phyloP scores from a whole-genome alignment of 2,329 filamentous ascomycete species.

The Coniochaeta ligniaria region DNA sequence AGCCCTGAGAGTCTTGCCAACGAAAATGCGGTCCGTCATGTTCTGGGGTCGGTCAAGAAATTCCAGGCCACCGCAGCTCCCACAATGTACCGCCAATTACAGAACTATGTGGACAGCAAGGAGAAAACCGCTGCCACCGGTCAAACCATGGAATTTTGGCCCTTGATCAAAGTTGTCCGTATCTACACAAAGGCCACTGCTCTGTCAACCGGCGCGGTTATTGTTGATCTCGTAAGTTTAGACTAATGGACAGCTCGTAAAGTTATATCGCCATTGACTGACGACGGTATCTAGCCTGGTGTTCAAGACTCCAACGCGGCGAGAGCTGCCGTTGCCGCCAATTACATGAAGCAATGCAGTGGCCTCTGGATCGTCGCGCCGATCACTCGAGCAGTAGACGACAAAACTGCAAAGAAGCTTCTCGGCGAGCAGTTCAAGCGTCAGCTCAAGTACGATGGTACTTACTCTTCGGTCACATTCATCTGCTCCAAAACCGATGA shows the following conservation, averaged over 20 bases:
- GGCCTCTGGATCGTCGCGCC: constrained; percentile 56
- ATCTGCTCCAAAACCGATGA: constrained; percentile 59
- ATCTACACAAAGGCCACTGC: constrained; percentile 28
- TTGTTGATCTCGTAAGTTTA: constrained; percentile 37
- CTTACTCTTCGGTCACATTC: constrained; percentile 46
- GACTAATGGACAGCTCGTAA: background rate
- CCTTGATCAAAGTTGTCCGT: constrained; percentile 44
- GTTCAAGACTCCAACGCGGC: constrained; percentile 55
- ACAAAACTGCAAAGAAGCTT: constrained; percentile 49
- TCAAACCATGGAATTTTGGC: constrained; percentile 32
- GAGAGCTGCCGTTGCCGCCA: constrained; percentile 38
- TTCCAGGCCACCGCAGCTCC: constrained; percentile 30
- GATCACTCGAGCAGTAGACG: constrained; percentile 52
- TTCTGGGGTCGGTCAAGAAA: constrained; percentile 39
- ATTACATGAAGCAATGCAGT: constrained; percentile 54
- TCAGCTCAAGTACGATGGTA: constrained; percentile 52
- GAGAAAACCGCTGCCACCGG: constrained; percentile 28
- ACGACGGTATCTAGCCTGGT: constrained; percentile 32
- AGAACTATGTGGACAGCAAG: constrained; percentile 49
- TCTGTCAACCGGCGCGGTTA: constrained; percentile 26
- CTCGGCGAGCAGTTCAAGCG: constrained; percentile 49
- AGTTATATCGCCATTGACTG: constrained; percentile 1
- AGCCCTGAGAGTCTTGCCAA: constrained; percentile 33
- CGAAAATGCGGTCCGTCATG: constrained; percentile 26
- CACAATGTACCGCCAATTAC: constrained; percentile 38